Percentiles rank a stretch among this genome's conserved stretches.
Conservation (phyloP, 2,329 filamentous ascomycete genomes). For the Penicillium fuscoglaucum region DNA sequence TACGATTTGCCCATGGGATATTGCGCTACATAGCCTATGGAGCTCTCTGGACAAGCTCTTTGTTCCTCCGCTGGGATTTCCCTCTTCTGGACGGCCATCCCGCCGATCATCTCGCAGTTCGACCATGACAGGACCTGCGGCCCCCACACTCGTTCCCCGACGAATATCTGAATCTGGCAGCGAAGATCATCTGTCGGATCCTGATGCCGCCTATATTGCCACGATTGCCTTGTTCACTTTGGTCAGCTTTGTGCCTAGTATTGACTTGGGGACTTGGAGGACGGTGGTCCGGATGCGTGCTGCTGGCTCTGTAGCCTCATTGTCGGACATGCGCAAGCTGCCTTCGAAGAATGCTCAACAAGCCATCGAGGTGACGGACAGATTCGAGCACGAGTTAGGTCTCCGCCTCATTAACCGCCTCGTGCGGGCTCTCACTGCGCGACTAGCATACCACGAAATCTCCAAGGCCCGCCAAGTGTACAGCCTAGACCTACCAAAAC, state of each 20-base stretch:
- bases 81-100: constrained; percentile 30
- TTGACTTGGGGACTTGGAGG: constrained; percentile 41
- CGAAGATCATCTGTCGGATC: constrained; percentile 40
- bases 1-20: constrained; percentile 42
- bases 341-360: constrained; percentile 30
- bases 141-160: constrained; percentile 27
- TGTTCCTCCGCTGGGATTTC: constrained; percentile 40
- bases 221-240: constrained; percentile 42
- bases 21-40: constrained; percentile 46
- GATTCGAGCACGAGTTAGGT: constrained; percentile 54
- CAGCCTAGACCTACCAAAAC: constrained; percentile 29
- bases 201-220: constrained; percentile 42
- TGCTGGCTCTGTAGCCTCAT: constrained; percentile 41
- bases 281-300: constrained; percentile 46
- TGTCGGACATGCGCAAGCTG: constrained; percentile 39
- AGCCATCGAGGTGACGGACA: constrained; percentile 42
- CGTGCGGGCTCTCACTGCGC: constrained; percentile 51
- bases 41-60: constrained; percentile 42
- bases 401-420: constrained; percentile 52
- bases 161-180: constrained; percentile 29
- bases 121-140: constrained; percentile 19
- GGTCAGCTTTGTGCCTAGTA: constrained; percentile 38
- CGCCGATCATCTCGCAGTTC: constrained; percentile 36
- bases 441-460: constrained; percentile 52
- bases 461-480: constrained; percentile 39